phyloP scores from a whole-genome alignment of 2,329 filamentous ascomycete genomes.

The Hyphodiscus sp. region DNA sequence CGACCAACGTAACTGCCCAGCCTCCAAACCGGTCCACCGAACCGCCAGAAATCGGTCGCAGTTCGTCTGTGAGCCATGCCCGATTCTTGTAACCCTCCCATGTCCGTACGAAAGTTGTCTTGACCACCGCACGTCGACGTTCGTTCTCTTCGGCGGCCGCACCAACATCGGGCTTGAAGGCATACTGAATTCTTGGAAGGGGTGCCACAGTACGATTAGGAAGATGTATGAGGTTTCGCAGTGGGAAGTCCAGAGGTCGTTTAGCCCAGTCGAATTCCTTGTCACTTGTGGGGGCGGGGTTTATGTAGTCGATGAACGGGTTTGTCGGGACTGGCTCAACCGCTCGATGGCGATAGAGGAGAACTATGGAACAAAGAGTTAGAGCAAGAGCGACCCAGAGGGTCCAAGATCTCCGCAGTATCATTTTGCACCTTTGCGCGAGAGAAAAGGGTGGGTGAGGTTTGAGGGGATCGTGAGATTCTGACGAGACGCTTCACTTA shows the following conservation, averaged over 20 bases:
- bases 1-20: conserved; percentile 82
- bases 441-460: too few species aligned
- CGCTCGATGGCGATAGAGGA: background rate
- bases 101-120: conserved; percentile 31
- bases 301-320: background rate
- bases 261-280: background rate
- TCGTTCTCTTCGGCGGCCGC: conserved; percentile 6
- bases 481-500: too few species aligned
- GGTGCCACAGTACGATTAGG: background rate
- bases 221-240: conserved; percentile 6
- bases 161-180: conserved; percentile 9
- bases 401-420: too few species aligned
- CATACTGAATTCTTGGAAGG: conserved; percentile 21
- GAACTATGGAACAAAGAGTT: background rate
- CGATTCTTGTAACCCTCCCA: conserved; percentile 76
- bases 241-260: conserved; percentile 1
- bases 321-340: background rate
- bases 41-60: conserved; percentile 62
- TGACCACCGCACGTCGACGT: conserved; percentile 14
- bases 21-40: conserved; percentile 77
- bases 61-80: conserved; percentile 81
- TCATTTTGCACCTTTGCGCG: too few species aligned
- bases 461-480: too few species aligned
- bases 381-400: too few species aligned
- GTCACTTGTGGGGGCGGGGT: background rate